A percentile compares a stretch with the other conserved stretches of the same genome.
phyloP scores from a whole-genome alignment of 1,284 basidiomycete genomes.

The Vanrija sp. region DNA sequence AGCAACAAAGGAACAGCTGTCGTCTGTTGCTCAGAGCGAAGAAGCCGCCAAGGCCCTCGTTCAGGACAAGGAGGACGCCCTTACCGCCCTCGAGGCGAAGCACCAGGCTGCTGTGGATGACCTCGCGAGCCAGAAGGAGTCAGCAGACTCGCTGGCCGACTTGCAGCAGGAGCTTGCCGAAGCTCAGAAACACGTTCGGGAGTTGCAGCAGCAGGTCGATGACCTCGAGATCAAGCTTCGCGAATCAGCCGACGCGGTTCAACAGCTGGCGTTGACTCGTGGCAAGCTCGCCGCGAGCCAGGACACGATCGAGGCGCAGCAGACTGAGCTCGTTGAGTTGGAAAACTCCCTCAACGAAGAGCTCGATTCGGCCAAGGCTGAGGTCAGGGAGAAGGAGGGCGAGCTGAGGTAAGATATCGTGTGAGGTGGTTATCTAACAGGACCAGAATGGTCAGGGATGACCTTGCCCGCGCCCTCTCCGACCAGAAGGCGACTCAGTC shows the following conservation, averaged over 20 bases:
- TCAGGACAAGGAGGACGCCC: background rate
- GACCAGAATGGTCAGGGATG: background rate
- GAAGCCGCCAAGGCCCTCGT: background rate
- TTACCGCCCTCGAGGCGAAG: background rate
- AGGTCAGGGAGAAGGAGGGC: constrained; percentile 12
- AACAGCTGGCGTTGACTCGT: background rate
- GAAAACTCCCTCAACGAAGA: constrained; percentile 10
- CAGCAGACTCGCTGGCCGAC: background rate
- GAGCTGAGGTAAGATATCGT: background rate
- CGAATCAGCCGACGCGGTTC: background rate
- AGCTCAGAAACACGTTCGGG: background rate
- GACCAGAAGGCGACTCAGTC: background rate
- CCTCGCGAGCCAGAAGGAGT: background rate
- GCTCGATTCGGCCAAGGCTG: constrained; percentile 13
- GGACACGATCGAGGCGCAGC: background rate
- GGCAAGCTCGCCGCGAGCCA: background rate
- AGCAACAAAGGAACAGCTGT: background rate
- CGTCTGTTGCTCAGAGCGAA: background rate
- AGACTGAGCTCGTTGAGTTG: constrained; percentile 10
- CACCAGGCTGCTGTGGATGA: background rate
- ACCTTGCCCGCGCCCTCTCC: background rate
- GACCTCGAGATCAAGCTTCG: background rate
- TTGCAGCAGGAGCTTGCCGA: background rate
- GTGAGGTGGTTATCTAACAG: no score
- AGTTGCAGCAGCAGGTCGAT: constrained; percentile 1